Conservation (phyloP, 2,329 filamentous ascomycete species). For the Sclerotinia sclerotiorum region DNA sequence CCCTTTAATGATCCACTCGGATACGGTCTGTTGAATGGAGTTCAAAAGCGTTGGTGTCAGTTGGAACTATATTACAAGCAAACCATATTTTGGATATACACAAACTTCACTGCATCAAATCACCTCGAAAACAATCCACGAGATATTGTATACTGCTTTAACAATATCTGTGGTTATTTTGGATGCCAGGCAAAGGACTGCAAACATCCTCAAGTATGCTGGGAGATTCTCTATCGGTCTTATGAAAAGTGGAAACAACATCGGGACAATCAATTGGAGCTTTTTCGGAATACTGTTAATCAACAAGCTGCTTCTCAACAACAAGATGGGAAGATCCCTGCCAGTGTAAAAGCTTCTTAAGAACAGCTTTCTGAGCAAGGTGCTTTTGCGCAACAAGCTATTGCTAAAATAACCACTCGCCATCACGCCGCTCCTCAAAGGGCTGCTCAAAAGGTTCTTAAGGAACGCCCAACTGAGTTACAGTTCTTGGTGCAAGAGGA, state of each 20-base stretch:
- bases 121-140: not conserved
- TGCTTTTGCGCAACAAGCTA: too few relatives aligned
- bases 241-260: not conserved
- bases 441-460: too few relatives aligned
- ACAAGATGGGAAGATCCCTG: not conserved
- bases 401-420: too few relatives aligned
- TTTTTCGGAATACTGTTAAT: too few relatives aligned
- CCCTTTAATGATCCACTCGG: not conserved
- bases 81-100: not conserved
- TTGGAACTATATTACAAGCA: not conserved
- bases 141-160: not conserved
- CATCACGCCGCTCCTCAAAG: too few relatives aligned
- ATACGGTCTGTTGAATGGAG: not conserved
- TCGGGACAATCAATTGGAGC: not conserved
- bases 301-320: not conserved
- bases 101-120: not conserved
- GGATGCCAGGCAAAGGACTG: not conserved
- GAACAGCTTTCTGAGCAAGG: too few relatives aligned
- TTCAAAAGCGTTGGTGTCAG: not conserved
- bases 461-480: too few relatives aligned
- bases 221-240: not conserved
- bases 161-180: slow-evolving; percentile 11
- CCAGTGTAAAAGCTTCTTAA: too few relatives aligned
- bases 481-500: too few relatives aligned
- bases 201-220: not conserved